A percentile compares a stretch with the other conserved stretches of the same genome.
These are phyloP conservation scores for Butyriboletus loyo DNA, from an alignment of 768 basidiomycete species.

Conservation along the genomic window DNA sequence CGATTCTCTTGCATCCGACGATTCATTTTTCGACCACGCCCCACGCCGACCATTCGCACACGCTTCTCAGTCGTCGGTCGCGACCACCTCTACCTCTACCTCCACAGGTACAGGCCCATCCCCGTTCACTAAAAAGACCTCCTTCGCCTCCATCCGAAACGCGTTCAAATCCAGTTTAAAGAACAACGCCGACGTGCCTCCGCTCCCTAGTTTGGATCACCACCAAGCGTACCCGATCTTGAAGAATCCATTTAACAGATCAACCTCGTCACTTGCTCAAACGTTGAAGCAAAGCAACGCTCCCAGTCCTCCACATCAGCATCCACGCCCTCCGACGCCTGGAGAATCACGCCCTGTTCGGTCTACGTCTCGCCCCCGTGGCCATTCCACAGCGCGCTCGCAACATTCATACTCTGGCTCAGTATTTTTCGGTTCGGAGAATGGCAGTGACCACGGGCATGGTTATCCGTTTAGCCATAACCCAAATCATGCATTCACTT, in stretches of 20 bases:
- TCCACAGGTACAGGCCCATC: slow-evolving; percentile 27
- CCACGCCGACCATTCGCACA: slow-evolving; percentile 64
- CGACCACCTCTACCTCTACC: slow-evolving; percentile 38
- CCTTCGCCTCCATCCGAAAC: slow-evolving; percentile 83
- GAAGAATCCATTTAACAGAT: slow-evolving; percentile 81
- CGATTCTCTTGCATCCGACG: slow-evolving; percentile 78
- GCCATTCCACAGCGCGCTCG: slow-evolving; percentile 64
- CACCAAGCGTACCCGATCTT: slow-evolving; percentile 65
- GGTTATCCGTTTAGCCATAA: slow-evolving; percentile 33
- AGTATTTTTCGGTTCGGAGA: slow-evolving; percentile 65
- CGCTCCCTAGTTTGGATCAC: slow-evolving; percentile 66
- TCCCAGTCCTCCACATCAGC: slow-evolving; percentile 45
- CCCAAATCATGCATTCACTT: slow-evolving; percentile 21
- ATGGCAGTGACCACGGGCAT: slow-evolving; percentile 65
- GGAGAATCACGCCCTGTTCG: slow-evolving; percentile 36
- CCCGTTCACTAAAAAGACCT: slow-evolving; percentile 76
- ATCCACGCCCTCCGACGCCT: slow-evolving; percentile 60
- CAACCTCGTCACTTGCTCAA: slow-evolving; percentile 68
- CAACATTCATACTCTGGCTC: slow-evolving; percentile 79
- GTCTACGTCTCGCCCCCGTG: slow-evolving; percentile 45
- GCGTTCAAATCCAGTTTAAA: slow-evolving; percentile 66
- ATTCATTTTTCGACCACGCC: slow-evolving; percentile 62
- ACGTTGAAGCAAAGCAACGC: slow-evolving; percentile 40
- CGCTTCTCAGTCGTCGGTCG: slow-evolving; percentile 68
- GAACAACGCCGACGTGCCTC: slow-evolving; percentile 63